Percentiles rank a stretch among this genome's conserved stretches.
phyloP scores from a whole-genome alignment of 345 rosid genomes.

The Raphanus sativus region DNA sequence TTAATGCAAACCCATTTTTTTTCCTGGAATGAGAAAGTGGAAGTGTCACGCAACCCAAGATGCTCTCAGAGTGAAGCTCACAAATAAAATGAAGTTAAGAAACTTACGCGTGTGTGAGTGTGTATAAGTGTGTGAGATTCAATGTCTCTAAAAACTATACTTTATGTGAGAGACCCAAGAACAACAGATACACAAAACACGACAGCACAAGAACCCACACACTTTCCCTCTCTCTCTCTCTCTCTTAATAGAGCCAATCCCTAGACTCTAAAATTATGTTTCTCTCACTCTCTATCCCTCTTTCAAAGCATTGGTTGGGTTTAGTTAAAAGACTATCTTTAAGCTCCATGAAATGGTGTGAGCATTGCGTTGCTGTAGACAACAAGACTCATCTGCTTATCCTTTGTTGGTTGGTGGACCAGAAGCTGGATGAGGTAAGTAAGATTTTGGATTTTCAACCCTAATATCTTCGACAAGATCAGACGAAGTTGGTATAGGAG shows the following conservation, averaged over 20 bases:
- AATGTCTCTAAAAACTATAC: constrained; percentile 14
- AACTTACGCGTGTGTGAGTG: constrained; percentile 39
- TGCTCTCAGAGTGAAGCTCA: constrained; percentile 22
- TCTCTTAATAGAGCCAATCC: constrained; percentile 35
- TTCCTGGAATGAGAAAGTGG: constrained; percentile 30
- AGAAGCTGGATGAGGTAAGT: constrained; percentile 18
- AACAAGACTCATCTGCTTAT: constrained; percentile 25
- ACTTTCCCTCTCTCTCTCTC: too few relatives aligned
- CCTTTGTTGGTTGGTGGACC: constrained; percentile 19
- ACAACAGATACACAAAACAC: constrained; percentile 44
- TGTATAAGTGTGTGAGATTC: constrained; percentile 35
- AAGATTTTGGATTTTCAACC: constrained; percentile 21
- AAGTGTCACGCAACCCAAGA: constrained; percentile 56
- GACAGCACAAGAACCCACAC: constrained; percentile 34
- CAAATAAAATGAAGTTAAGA: constrained; percentile 13
- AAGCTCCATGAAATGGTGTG: constrained; percentile 42
- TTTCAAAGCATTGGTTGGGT: constrained; percentile 25
- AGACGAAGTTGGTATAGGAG: constrained; percentile 24
- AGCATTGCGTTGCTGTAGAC: constrained; percentile 35
- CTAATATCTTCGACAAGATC: constrained; percentile 18
- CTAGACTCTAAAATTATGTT: constrained; percentile 30
- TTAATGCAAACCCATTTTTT: constrained; percentile 39
- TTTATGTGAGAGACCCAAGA: constrained; percentile 29
- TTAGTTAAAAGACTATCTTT: constrained; percentile 9
- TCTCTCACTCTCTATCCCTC: constrained; percentile 10